Conservation (phyloP, 805 yeast genomes). For the Saturnispora gosingensis region DNA sequence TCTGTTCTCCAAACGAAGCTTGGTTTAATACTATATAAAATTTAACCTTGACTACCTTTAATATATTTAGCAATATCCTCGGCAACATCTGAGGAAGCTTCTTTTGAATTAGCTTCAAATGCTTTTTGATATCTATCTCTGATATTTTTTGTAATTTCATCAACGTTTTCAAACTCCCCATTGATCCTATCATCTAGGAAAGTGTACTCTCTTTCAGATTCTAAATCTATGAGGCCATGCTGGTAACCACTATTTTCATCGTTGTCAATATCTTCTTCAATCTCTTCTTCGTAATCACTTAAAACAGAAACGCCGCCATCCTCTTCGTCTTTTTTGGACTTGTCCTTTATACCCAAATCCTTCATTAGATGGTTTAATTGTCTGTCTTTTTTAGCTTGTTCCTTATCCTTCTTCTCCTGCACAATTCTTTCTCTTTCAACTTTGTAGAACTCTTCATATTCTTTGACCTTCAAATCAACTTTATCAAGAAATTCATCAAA, state of each 20-base stretch:
- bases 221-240: slow-evolving; percentile 39
- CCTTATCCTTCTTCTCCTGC: slow-evolving; percentile 68
- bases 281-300: slow-evolving; percentile 35
- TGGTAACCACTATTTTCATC: slow-evolving; percentile 35
- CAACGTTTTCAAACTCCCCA: slow-evolving; percentile 45
- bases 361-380: slow-evolving; percentile 69
- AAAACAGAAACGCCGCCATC: slow-evolving; percentile 44
- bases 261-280: slow-evolving; percentile 38
- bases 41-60: slow-evolving; percentile 15
- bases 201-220: slow-evolving; percentile 54
- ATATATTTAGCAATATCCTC: slow-evolving; percentile 65
- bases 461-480: slow-evolving; percentile 80
- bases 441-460: slow-evolving; percentile 73
- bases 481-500: slow-evolving; percentile 83
- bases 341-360: slow-evolving; percentile 63
- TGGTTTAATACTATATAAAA: slow-evolving; percentile 2
- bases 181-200: slow-evolving; percentile 50
- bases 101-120: slow-evolving; percentile 51
- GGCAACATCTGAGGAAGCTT: slow-evolving; percentile 57
- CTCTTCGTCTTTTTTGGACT: slow-evolving; percentile 22
- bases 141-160: slow-evolving; percentile 44
- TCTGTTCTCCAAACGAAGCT: not conserved
- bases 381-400: slow-evolving; percentile 59
- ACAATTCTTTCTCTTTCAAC: slow-evolving; percentile 78
- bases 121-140: slow-evolving; percentile 70